Conservation (phyloP, 257 asterid species). For the Nicotiana otophora region DNA sequence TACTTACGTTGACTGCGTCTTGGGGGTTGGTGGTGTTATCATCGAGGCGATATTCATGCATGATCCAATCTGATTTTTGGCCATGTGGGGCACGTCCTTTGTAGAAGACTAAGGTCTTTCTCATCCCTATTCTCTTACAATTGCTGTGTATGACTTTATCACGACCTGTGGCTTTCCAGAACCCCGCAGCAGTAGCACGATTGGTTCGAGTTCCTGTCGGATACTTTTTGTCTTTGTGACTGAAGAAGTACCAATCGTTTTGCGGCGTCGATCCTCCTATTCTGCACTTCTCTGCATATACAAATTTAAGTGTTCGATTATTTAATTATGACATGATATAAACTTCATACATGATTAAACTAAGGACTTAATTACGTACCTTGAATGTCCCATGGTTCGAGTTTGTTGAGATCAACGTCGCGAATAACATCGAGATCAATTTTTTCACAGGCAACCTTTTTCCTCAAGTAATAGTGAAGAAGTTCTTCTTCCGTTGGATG, state of each 20-base stretch:
- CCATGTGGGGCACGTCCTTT: conserved; percentile 92
- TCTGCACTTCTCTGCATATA: conserved; percentile 58
- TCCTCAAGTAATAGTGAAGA: conserved; percentile 73
- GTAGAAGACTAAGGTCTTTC: conserved; percentile 81
- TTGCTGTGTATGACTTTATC: conserved; percentile 76
- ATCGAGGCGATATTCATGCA: conserved; percentile 85
- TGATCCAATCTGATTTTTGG: conserved; percentile 85
- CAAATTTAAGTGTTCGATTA: not conserved
- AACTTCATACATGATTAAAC: not conserved
- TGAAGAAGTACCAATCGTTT: conserved; percentile 88
- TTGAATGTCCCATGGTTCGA: conserved; percentile 97
- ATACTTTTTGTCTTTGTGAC: conserved; percentile 88
- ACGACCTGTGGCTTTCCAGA: conserved; percentile 94
- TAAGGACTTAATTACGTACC: conserved; percentile 24
- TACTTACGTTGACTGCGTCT: not conserved
- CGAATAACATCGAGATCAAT: conserved; percentile 89
- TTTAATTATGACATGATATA: not conserved
- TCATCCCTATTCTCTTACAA: conserved; percentile 66
- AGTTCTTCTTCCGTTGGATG: conserved; percentile 96
- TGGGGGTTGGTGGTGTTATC: conserved; percentile 28
- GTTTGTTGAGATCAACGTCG: conserved; percentile 87
- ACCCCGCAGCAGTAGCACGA: conserved; percentile 88
- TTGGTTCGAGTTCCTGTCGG: conserved; percentile 87
- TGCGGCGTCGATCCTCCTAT: conserved; percentile 90
- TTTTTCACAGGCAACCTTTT: conserved; percentile 59